A percentile compares a stretch with the other conserved stretches of the same genome.
phyloP scores from a whole-genome alignment of 2,329 filamentous ascomycete genomes.

The Dendrostoma leiphaemia region DNA sequence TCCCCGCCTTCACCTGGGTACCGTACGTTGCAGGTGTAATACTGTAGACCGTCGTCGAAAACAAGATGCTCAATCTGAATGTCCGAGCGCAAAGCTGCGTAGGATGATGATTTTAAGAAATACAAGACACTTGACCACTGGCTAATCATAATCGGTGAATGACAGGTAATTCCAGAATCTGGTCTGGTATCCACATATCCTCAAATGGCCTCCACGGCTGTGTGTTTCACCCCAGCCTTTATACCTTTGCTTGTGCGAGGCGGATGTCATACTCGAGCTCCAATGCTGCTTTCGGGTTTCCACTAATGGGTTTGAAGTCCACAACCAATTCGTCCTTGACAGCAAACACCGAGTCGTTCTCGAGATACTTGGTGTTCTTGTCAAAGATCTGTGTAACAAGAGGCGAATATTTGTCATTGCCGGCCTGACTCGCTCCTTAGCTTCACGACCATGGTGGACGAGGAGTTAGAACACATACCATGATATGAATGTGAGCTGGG shows the following conservation, averaged over 20 bases:
- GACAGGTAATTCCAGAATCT: too few relatives aligned
- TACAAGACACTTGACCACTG: too few relatives aligned
- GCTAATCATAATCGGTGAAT: too few relatives aligned
- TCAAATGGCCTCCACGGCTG: too few relatives aligned
- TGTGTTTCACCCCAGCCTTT: background rate
- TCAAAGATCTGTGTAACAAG: slow-evolving; percentile 67
- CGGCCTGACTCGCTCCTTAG: slow-evolving; percentile 12
- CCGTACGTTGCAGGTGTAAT: too few relatives aligned
- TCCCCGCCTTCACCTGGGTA: too few relatives aligned
- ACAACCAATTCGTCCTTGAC: slow-evolving; percentile 37
- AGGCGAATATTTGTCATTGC: slow-evolving; percentile 25
- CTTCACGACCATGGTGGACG: background rate
- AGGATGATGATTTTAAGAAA: too few relatives aligned
- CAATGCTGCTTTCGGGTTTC: slow-evolving; percentile 32
- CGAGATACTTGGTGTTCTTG: slow-evolving; percentile 53
- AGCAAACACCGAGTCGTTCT: slow-evolving; percentile 37
- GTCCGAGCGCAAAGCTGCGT: too few relatives aligned
- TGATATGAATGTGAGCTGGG: slow-evolving; percentile 61
- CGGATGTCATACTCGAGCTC: slow-evolving; percentile 38
- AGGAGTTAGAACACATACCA: slow-evolving; percentile 36
- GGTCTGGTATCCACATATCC: too few relatives aligned
- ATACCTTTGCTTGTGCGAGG: slow-evolving; percentile 19
- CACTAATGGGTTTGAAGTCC: slow-evolving; percentile 33
- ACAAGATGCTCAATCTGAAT: too few relatives aligned
- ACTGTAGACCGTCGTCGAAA: too few relatives aligned